Evolutionary conservation across 176 grass and related monocot genomes (phyloP).

Genomic region (Themeda triandra): DNA sequence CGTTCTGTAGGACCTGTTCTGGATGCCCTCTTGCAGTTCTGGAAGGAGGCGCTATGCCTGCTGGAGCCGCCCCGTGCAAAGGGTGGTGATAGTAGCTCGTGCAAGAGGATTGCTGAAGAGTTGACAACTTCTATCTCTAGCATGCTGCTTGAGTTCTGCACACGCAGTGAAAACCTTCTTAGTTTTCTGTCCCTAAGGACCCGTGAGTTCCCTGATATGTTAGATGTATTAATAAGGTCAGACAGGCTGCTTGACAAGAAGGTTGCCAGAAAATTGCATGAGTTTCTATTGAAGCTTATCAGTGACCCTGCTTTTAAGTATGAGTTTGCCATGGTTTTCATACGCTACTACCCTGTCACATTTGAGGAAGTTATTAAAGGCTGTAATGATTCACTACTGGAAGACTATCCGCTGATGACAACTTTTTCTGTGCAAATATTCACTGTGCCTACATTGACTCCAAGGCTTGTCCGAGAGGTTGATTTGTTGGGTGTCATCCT

Average conservation of each 20-base stretch:
- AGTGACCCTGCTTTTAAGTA: conserved; percentile 90
- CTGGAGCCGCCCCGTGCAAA: conserved; percentile 23
- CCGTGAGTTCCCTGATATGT: conserved; percentile 44
- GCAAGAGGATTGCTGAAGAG: conserved; percentile 42
- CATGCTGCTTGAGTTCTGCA: conserved; percentile 83
- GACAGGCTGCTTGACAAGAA: conserved; percentile 76
- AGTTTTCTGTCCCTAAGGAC: conserved; percentile 75
- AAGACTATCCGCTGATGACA: conserved; percentile 58
- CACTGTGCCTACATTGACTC: conserved; percentile 73
- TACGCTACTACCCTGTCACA: conserved; percentile 63
- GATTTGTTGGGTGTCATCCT: conserved; percentile 75
- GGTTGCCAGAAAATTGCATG: conserved; percentile 76
- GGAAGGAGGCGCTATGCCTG: conserved; percentile 62
- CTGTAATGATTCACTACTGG: conserved; percentile 40
- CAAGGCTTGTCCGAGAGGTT: conserved; percentile 73
- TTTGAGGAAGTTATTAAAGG: conserved; percentile 68
- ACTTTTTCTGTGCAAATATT: conserved; percentile 98
- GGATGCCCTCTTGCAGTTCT: conserved; percentile 63
- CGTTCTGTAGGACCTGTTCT: conserved; percentile 67
- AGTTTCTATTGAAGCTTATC: conserved; percentile 86
- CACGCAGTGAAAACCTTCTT: conserved; percentile 79
- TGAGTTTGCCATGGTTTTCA: conserved; percentile 83
- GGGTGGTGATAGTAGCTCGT: not conserved
- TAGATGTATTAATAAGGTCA: conserved; percentile 54
- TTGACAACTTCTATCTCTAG: conserved; percentile 56